Evolutionary conservation across 805 yeast genomes (phyloP), one percentile per base, ranked within the genome.

Genomic region (Metschnikowia borealis): DNA sequence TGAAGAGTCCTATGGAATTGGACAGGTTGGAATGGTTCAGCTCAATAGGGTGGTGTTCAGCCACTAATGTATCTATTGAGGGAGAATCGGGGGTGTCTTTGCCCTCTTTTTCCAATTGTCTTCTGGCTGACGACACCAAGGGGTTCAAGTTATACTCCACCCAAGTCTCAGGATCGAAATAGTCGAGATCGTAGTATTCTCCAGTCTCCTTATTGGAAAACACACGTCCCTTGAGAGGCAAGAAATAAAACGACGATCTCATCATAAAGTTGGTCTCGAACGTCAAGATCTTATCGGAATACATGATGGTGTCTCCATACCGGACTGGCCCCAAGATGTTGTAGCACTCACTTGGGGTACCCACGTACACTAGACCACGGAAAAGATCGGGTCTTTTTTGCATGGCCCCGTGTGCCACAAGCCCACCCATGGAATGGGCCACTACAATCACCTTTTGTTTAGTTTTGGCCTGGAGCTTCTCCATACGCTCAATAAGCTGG

Each of bases 391-490:
- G 90, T 51, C 81, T 78, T 46, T 71, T 70, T 48, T 85, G 86
- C 75, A 91, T 71, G 0, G 86, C 89, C 49, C 85, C 84, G 62
- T 89, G 96, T 0, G 96, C 82, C 6, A 91, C 78, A 33, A 91
- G 63, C 0, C 97, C 97, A 47, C 97, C 97, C 97, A 91, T 90
- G 0, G 96, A 89, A 65, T 91, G 97, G 0, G 94, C 94, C 47
- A 91, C 81, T 1, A 91, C 81, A 23, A 85, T 68, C 0, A 84
- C 77, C 11, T 87, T 89, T 53, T 78, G 78, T 15, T 81, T 81
- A 0, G 78, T 79, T 23, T 66, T 60, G 10, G 71, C 63, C 42
- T 78, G 73, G 26, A 89, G 68, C 5, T 71, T 61, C 17, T 59
- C 58, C 14, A 88, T 64, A 44, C 73, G 74, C n/a, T 74, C 66